A percentile compares a stretch with the other conserved stretches of the same genome.
These are phyloP conservation scores for Blastocystis sp. DNA, from an alignment of 352 stramenopile species.

Conservation along the genomic window DNA sequence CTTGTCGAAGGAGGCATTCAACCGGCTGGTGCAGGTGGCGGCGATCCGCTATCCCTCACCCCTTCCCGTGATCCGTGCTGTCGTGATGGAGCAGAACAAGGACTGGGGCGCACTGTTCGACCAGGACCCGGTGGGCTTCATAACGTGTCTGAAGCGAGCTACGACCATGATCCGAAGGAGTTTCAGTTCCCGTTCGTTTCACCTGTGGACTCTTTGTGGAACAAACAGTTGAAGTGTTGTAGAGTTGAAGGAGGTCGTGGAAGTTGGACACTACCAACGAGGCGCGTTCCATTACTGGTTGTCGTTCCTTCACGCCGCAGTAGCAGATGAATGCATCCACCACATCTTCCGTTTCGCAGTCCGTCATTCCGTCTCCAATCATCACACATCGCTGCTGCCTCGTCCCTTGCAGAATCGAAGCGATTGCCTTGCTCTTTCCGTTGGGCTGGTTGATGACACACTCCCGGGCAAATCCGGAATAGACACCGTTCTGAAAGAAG, in stretches of 20 bases:
- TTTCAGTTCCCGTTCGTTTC: not conserved
- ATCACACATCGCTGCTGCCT: conserved; percentile 28
- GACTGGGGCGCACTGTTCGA: conserved; percentile 50
- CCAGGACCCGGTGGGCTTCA: not conserved
- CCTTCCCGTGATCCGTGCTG: not conserved
- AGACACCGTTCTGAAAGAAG: conserved; percentile 48
- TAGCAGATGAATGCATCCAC: conserved; percentile 60
- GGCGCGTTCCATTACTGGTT: not conserved
- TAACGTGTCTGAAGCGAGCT: not conserved
- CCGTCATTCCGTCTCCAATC: conserved; percentile 65
- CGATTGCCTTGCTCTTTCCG: conserved; percentile 21
- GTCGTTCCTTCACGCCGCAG: conserved; percentile 11
- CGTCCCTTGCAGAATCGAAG: not conserved
- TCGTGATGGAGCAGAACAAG: not conserved
- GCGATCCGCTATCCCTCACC: conserved; percentile 38
- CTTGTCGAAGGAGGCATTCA: not conserved
- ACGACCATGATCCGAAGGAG: not conserved
- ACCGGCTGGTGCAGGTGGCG: not conserved
- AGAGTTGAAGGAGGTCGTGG: not conserved
- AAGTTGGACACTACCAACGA: conserved; percentile 10
- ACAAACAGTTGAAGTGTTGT: not conserved
- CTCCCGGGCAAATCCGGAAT: conserved; percentile 25
- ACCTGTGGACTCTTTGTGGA: conserved; percentile 17
- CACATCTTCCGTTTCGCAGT: conserved; percentile 44
- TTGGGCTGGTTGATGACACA: not conserved